Evolutionary conservation across 768 basidiomycete genomes (phyloP), one percentile per base, ranked within the genome.

Genomic region (Fibroporia radiculosa): DNA sequence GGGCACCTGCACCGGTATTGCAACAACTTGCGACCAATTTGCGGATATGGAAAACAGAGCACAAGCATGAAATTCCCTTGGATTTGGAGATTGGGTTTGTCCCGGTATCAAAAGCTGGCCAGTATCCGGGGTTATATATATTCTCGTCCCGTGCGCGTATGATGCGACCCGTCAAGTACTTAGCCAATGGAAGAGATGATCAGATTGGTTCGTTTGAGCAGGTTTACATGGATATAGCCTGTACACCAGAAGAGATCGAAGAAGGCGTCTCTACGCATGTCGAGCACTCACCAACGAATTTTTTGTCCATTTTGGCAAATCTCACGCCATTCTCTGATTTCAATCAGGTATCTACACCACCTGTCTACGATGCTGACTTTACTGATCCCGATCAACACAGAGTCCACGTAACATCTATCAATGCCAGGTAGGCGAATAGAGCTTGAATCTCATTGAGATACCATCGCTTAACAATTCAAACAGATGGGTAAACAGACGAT

Each of bases 401-500:
- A 86, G 83, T 67, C 89, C 89, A 22, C 79, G 89, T 58, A 92
- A 92, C 56, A 92, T 92, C 45, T 92, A 92, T 57, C 87, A 95
- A 62, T 96, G 93, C 65, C 90, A 91, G 75, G 86, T 87, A 6
- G 2, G 19, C 19, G 18, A 12, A 16, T 19, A 6, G 33, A 35
- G n/a, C 19, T n/a, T n/a, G n/a, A n/a, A 41, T 26, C 5, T 32
- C 25, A 14, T 36, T 29, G 5, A 14, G n/a, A 29, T 37, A 29
- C 23, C 10, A 34, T 23, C 33, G 36, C 8, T 33, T 16, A 16
- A 25, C 23, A 20, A 29, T 38, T 36, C 13, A 23, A 50, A 44
- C 62, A 98, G 84, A 99, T 99, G 96, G 93, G 93, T 62, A 99
- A 99, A 71, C 96, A 99, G 79, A 87, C 90, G 2, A 99, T 99